These are phyloP conservation scores for Phytophthora cryptogea DNA, from an alignment of 352 stramenopile genomes.

Conservation along the genomic window DNA sequence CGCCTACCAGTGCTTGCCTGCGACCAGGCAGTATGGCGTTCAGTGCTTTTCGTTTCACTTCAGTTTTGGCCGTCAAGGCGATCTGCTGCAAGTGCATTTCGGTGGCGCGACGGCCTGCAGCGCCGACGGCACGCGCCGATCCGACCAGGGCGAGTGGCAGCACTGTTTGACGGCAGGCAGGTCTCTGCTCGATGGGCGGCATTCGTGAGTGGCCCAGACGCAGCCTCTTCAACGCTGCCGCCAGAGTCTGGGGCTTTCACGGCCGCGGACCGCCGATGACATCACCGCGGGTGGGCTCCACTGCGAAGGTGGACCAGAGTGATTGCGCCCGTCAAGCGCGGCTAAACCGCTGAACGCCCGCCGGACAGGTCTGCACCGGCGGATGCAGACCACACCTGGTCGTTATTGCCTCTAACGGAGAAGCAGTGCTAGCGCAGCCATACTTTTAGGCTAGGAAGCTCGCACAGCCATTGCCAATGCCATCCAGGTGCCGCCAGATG, in stretches of 20 bases:
- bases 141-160: neutral
- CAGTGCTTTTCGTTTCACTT: constrained; percentile 26
- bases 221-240: constrained; percentile 2
- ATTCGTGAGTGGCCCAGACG: constrained; percentile 3
- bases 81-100: constrained; percentile 3
- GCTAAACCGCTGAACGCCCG: neutral
- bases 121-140: no score
- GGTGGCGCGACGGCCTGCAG: neutral
- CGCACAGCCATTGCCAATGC: no score
- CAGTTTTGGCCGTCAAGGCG: constrained; percentile 16
- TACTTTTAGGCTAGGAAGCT: no score
- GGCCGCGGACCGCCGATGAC: constrained; percentile 21
- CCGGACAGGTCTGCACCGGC: no score
- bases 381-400: no score
- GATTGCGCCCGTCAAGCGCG: neutral
- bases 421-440: no score
- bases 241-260: constrained; percentile 12
- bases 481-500: neutral
- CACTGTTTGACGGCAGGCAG: constrained; percentile 20
- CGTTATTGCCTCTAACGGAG: no score
- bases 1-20: no score
- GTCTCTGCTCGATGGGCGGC: constrained; percentile 7
- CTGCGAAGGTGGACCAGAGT: constrained; percentile 12
- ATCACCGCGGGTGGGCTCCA: constrained; percentile 8
- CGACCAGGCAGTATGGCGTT: constrained; percentile 8